Evolutionary conservation across 768 basidiomycete species (phyloP).

Genomic region (Kwoniella pini): DNA sequence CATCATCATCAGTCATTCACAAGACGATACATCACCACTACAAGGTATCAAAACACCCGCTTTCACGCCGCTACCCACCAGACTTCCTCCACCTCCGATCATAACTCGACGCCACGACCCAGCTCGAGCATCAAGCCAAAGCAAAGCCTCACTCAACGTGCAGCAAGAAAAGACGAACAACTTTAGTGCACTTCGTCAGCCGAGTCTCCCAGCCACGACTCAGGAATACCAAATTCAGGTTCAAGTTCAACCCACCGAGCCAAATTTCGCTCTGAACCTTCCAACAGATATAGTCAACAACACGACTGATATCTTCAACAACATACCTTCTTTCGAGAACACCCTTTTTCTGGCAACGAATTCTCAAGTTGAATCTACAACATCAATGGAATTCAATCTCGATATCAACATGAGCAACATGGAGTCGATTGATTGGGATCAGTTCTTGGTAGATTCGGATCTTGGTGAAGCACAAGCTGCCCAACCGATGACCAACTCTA

Average conservation of each 20-base stretch:
- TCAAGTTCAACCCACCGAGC: conserved; percentile 11
- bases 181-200: conserved; percentile 7
- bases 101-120: conserved; percentile 12
- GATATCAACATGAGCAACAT: conserved; percentile 29
- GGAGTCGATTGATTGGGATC: conserved; percentile 32
- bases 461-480: conserved; percentile 11
- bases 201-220: conserved; percentile 13
- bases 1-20: not conserved
- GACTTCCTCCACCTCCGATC: conserved; percentile 20
- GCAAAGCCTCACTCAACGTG: conserved; percentile 16
- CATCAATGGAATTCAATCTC: conserved; percentile 28
- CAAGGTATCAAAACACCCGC: conserved; percentile 13
- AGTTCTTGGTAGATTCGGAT: conserved; percentile 30
- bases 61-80: conserved; percentile 19
- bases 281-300: not conserved
- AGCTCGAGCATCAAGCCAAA: conserved; percentile 12
- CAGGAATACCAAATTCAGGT: conserved; percentile 13
- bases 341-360: conserved; percentile 6
- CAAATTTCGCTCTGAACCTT: not conserved
- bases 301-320: not conserved
- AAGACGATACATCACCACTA: not conserved
- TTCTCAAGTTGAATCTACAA: conserved; percentile 8
- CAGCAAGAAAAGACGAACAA: conserved; percentile 16
- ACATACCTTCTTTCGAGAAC: not conserved
- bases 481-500: not conserved